phyloP scores from a whole-genome alignment of 495 filamentous ascomycete genomes.

The Penicillium pancosmium region DNA sequence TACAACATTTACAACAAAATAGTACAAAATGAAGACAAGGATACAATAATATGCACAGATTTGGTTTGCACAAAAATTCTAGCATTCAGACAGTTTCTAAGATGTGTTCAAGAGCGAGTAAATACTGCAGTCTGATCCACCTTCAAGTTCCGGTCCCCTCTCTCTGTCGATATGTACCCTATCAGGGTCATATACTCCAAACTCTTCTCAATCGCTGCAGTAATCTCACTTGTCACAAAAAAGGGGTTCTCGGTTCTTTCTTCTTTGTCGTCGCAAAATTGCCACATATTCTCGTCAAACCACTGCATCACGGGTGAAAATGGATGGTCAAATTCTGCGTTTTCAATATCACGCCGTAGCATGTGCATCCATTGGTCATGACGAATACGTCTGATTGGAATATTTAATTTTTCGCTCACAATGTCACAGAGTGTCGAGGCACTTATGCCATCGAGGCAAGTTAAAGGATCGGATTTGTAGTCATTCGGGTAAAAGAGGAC shows the following conservation, averaged over 20 bases:
- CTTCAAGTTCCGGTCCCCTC: background rate
- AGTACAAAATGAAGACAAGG: too few relatives aligned
- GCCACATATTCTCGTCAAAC: constrained; percentile 15
- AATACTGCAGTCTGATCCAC: background rate
- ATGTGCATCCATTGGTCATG: constrained; percentile 11
- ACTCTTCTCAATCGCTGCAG: background rate
- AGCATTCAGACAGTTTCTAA: too few relatives aligned
- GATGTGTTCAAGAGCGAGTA: background rate
- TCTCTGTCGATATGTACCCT: background rate
- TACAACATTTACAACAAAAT: background rate
- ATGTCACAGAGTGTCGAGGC: background rate
- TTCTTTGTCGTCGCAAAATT: background rate
- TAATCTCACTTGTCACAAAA: background rate
- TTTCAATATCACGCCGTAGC: constrained; percentile 4
- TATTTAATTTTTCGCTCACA: background rate
- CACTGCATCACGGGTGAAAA: constrained; percentile 16
- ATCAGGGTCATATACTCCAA: background rate
- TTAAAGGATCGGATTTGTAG: background rate
- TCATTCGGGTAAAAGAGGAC: background rate
- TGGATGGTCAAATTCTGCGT: constrained; percentile 6
- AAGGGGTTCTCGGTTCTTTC: background rate
- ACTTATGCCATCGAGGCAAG: background rate
- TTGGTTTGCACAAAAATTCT: too few relatives aligned
- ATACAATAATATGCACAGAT: too few relatives aligned
- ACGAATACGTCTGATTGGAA: constrained; percentile 2